Percentiles rank a stretch among this genome's conserved stretches.
phyloP scores from a whole-genome alignment of 208 protist species.

The Strigomonas oncopelti region DNA sequence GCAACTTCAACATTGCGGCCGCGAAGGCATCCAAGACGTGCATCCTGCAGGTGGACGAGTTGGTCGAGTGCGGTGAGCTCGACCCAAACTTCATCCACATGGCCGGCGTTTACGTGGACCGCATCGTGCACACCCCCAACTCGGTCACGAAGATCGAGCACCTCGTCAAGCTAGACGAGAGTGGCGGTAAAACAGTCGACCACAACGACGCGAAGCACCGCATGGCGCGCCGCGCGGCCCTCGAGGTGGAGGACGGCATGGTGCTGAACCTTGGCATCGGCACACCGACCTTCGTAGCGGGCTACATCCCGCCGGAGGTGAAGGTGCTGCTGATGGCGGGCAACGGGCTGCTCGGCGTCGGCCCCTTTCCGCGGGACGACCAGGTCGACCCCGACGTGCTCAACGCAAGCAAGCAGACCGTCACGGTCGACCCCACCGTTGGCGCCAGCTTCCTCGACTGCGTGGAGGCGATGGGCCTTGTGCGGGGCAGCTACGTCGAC shows the following conservation, averaged over 20 bases:
- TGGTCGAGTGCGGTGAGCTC: constrained; percentile 88
- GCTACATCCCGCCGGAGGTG: constrained; percentile 74
- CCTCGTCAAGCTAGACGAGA: constrained; percentile 19
- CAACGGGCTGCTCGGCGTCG: constrained; percentile 89
- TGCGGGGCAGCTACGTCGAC: constrained; percentile 91
- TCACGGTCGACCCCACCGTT: constrained; percentile 79
- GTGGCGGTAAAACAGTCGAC: neutral
- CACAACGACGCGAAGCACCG: constrained; percentile 52
- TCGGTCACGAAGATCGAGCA: constrained; percentile 24
- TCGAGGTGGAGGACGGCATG: constrained; percentile 94
- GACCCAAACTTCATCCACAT: constrained; percentile 91
- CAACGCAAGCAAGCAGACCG: constrained; percentile 95
- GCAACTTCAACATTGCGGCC: constrained; percentile 90
- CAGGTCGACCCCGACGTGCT: constrained; percentile 90
- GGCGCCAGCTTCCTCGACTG: constrained; percentile 70
- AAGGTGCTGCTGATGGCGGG: constrained; percentile 85
- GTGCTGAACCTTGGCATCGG: constrained; percentile 94
- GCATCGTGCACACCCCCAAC: constrained; percentile 66
- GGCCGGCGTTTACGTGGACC: constrained; percentile 90
- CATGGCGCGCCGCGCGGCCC: constrained; percentile 89
- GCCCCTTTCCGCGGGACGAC: constrained; percentile 72
- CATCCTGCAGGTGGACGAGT: constrained; percentile 94
- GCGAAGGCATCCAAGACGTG: constrained; percentile 80
- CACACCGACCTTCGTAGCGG: constrained; percentile 91
- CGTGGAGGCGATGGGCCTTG: constrained; percentile 91